Percentiles rank a stretch among this genome's conserved stretches.
These are phyloP conservation scores for Fragaria nilgerrensis DNA, from an alignment of 306 rosid genomes.

Conservation along the genomic window DNA sequence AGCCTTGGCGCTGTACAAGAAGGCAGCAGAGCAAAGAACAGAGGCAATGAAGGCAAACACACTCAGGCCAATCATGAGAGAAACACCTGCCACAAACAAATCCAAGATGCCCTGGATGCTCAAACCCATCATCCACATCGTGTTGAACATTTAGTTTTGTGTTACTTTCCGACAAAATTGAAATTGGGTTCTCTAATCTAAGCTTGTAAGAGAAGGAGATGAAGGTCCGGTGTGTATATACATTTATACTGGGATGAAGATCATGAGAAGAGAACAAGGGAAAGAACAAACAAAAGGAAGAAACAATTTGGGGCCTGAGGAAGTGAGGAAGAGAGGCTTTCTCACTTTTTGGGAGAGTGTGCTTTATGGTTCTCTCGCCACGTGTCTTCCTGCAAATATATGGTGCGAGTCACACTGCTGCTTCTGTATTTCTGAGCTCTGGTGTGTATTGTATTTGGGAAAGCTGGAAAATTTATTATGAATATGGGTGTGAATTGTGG, in stretches of 20 bases:
- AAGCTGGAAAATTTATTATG: neutral
- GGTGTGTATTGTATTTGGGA: neutral
- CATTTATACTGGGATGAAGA: neutral
- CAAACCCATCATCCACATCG: conserved; percentile 36
- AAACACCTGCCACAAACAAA: conserved; percentile 64
- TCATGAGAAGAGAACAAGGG: neutral
- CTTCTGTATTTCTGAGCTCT: neutral
- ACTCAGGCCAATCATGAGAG: conserved; percentile 53
- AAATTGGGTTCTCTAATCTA: neutral
- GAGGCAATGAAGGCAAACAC: conserved; percentile 62
- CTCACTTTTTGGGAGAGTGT: neutral
- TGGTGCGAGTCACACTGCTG: neutral
- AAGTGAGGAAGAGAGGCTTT: neutral
- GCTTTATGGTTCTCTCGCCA: neutral
- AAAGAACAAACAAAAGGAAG: neutral
- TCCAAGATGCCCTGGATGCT: conserved; percentile 59
- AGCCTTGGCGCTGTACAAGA: conserved; percentile 53
- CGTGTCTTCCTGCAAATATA: neutral
- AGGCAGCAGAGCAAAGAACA: conserved; percentile 67
- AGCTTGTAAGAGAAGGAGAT: neutral
- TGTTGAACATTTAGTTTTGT: neutral
- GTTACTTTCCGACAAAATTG: neutral
- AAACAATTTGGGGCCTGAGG: neutral
- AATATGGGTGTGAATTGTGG: neutral
- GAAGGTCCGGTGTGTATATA: neutral